Conservation (phyloP, 345 rosid species). For the Citrus maxima region DNA sequence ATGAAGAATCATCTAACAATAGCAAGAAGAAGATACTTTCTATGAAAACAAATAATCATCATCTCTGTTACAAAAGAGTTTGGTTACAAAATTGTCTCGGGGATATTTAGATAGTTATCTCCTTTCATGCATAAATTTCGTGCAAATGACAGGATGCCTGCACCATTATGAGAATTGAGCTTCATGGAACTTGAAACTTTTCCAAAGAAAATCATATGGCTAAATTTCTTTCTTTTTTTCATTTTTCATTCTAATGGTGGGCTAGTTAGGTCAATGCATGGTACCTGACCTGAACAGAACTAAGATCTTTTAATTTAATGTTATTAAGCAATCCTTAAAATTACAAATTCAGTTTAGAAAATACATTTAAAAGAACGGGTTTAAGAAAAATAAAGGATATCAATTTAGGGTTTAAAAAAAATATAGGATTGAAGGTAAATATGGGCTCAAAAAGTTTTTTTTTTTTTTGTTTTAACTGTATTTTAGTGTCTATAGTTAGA, state of each 20-base stretch:
- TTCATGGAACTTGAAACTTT: background rate
- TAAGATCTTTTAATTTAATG: background rate
- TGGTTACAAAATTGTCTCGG: slow-evolving; percentile 46
- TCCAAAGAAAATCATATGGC: background rate
- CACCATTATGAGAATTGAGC: slow-evolving; percentile 19
- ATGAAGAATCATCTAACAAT: background rate
- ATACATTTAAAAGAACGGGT: background rate
- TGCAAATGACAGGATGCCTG: slow-evolving; percentile 90
- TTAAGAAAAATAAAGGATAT: background rate
- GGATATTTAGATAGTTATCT: slow-evolving; percentile 80
- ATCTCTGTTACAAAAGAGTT: slow-evolving; percentile 69
- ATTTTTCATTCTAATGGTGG: background rate
- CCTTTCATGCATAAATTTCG: slow-evolving; percentile 85
- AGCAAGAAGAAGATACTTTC: slow-evolving; percentile 45
- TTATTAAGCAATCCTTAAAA: background rate
- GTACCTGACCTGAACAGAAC: background rate
- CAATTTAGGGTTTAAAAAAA: too few species aligned
- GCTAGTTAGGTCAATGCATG: background rate
- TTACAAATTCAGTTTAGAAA: slow-evolving; percentile 1
- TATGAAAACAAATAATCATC: slow-evolving; percentile 74
- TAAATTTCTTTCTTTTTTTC: background rate
- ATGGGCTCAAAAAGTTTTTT: too few species aligned
- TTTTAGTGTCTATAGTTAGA: too few species aligned
- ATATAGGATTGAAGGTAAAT: background rate
- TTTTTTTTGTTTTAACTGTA: too few species aligned